Evolutionary conservation across 345 rosid genomes (phyloP).

Genomic region (Clausena lansium): DNA sequence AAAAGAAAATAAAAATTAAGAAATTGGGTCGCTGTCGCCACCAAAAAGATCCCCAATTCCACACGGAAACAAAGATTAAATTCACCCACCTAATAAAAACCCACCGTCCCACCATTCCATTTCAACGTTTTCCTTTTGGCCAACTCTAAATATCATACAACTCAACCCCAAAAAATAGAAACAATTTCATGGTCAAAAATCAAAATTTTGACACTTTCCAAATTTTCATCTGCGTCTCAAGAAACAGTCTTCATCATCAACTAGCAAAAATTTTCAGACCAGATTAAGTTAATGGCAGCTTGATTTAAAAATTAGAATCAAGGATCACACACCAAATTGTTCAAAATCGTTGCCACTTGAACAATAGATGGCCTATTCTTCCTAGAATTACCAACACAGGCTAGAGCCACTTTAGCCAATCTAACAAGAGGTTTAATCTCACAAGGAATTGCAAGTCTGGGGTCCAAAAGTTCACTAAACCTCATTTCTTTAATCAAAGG

Average conservation of each 20-base stretch:
- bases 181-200: not conserved
- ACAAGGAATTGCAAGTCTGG: slow-evolving; percentile 44
- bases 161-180: not conserved
- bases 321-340: slow-evolving; percentile 41
- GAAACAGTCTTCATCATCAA: not conserved
- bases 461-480: slow-evolving; percentile 60
- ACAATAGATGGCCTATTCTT: slow-evolving; percentile 59
- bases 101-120: slow-evolving; percentile 11
- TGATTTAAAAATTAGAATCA: not conserved
- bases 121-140: not conserved
- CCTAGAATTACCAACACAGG: slow-evolving; percentile 76
- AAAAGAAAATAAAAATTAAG: not conserved
- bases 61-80: slow-evolving; percentile 14
- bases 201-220: not conserved
- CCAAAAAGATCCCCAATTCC: slow-evolving; percentile 5
- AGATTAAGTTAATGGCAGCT: not conserved
- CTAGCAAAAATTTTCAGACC: not conserved
- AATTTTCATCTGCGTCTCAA: not conserved
- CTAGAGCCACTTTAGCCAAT: slow-evolving; percentile 75
- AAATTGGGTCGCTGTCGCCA: slow-evolving; percentile 6
- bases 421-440: slow-evolving; percentile 53
- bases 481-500: slow-evolving; percentile 69
- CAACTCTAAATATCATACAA: not conserved
- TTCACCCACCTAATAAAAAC: slow-evolving; percentile 7
- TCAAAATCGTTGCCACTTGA: slow-evolving; percentile 67